A percentile compares a stretch with the other conserved stretches of the same genome.
phyloP scores from a whole-genome alignment of 352 stramenopile species.

The Plasmopara viticola region DNA sequence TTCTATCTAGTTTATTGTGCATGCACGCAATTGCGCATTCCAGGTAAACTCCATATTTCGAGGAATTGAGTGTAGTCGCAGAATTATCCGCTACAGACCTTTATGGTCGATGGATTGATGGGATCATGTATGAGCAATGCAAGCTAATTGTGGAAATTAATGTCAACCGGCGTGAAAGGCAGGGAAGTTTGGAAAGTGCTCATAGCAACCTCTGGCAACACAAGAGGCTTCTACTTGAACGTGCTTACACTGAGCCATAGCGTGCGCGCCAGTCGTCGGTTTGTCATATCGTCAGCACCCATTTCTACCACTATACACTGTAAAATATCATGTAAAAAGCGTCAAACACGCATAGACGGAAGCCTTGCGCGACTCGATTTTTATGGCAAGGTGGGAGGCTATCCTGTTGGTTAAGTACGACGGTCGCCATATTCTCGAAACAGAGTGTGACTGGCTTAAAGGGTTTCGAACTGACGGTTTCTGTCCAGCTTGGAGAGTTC shows the following conservation, averaged over 20 bases:
- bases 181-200: background rate
- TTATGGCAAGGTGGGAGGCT: too few relatives aligned
- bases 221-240: too few relatives aligned
- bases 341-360: too few relatives aligned
- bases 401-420: too few relatives aligned
- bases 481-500: conserved; percentile 8
- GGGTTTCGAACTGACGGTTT: conserved; percentile 8
- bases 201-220: too few relatives aligned
- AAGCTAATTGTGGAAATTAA: background rate
- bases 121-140: background rate
- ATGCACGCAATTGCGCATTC: too few relatives aligned
- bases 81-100: background rate
- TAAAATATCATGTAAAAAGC: background rate
- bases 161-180: background rate
- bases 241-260: background rate
- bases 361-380: too few relatives aligned
- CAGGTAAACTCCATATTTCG: too few relatives aligned
- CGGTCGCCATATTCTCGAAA: too few relatives aligned
- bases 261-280: too few relatives aligned
- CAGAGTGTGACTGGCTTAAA: conserved; percentile 6
- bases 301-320: background rate
- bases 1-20: too few relatives aligned
- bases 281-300: background rate
- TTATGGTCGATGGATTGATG: background rate
- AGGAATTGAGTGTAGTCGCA: background rate